Conservation (phyloP, 306 rosid genomes). For the Vigna angularis region DNA sequence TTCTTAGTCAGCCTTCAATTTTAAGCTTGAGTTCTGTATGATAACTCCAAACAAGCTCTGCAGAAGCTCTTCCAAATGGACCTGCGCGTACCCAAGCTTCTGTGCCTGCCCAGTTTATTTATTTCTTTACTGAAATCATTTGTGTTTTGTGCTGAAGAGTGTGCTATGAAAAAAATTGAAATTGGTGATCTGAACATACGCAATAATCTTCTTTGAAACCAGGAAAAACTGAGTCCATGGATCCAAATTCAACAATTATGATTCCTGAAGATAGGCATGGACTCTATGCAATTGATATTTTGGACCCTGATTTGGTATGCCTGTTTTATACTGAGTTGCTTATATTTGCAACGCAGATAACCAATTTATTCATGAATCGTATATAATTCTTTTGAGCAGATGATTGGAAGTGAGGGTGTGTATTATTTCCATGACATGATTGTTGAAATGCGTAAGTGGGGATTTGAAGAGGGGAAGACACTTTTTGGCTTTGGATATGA, state of each 20-base stretch:
- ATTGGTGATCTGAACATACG: slow-evolving; percentile 3
- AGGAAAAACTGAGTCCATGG: slow-evolving; percentile 79
- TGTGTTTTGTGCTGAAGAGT: slow-evolving; percentile 13
- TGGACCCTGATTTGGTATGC: slow-evolving; percentile 97
- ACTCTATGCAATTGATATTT: slow-evolving; percentile 76
- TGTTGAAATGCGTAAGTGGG: slow-evolving; percentile 87
- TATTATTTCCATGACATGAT: slow-evolving; percentile 95
- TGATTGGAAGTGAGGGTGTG: slow-evolving; percentile 80
- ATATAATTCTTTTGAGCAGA: slow-evolving; percentile 55
- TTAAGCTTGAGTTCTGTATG: background rate
- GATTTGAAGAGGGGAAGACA: slow-evolving; percentile 87
- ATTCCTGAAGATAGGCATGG: slow-evolving; percentile 94
- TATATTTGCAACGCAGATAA: background rate
- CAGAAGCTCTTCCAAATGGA: background rate
- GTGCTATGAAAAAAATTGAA: background rate
- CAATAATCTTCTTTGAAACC: slow-evolving; percentile 42
- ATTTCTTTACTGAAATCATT: background rate
- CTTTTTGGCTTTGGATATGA: slow-evolving; percentile 99
- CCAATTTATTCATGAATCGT: slow-evolving; percentile 35
- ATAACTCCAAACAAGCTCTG: background rate
- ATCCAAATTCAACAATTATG: slow-evolving; percentile 63
- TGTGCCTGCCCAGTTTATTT: background rate
- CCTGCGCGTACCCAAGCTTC: background rate
- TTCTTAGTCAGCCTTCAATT: background rate
- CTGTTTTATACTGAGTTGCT: slow-evolving; percentile 1